A percentile compares a stretch with the other conserved stretches of the same genome.
These are phyloP conservation scores for Cercospora zeae-maydis DNA, from an alignment of 2,329 filamentous ascomycete species.

Conservation along the genomic window DNA sequence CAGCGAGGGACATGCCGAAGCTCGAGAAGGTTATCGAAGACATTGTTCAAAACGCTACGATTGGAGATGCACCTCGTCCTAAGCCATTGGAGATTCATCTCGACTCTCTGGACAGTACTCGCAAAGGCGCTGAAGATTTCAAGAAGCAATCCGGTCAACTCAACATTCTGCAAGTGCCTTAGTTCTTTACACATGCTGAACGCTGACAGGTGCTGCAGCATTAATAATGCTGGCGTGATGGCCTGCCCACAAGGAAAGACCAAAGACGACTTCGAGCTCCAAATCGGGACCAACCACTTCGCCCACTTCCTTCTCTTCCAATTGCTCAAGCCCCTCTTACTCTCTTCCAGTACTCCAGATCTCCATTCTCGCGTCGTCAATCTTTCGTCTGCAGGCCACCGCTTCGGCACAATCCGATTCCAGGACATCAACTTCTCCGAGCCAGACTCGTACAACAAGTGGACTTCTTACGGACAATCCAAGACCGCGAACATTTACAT, in stretches of 20 bases:
- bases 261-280: constrained; percentile 39
- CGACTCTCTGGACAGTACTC: constrained; percentile 34
- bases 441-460: constrained; percentile 34
- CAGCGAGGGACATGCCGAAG: constrained; percentile 44
- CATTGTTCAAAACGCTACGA: constrained; percentile 26
- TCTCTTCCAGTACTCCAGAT: constrained; percentile 38
- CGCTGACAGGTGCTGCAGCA: constrained; percentile 52
- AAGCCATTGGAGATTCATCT: constrained; percentile 34
- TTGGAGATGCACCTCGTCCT: constrained; percentile 22
- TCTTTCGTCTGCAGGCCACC: constrained; percentile 46
- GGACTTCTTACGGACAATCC: constrained; percentile 46
- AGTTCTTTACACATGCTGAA: constrained; percentile 36
- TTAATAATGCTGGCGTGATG: constrained; percentile 40
- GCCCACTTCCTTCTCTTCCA: constrained; percentile 54
- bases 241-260: constrained; percentile 31
- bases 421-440: constrained; percentile 42
- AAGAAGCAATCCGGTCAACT: constrained; percentile 36
- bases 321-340: constrained; percentile 47
- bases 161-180: constrained; percentile 33
- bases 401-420: constrained; percentile 33
- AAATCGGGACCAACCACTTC: constrained; percentile 52
- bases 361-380: constrained; percentile 50
- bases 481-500: constrained; percentile 54
- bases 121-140: constrained; percentile 35
- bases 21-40: constrained; percentile 35